phyloP scores from a whole-genome alignment of 768 basidiomycete genomes.

The Mycena crocata region DNA sequence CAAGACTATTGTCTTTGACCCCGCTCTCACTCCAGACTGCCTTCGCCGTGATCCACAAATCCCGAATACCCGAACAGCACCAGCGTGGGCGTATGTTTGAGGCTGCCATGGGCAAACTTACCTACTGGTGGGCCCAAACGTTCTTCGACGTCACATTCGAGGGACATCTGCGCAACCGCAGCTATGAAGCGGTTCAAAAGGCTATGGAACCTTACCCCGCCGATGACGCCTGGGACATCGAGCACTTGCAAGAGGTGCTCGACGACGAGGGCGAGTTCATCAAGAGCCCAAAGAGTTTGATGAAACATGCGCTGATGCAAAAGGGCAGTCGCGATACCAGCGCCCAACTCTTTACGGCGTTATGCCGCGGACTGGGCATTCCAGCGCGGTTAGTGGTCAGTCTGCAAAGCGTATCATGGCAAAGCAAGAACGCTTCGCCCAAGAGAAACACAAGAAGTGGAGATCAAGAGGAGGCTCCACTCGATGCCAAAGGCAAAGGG shows the following conservation, averaged over 20 bases:
- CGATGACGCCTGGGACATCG: constrained; percentile 49
- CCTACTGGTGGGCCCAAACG: constrained; percentile 84
- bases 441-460: constrained; percentile 50
- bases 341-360: constrained; percentile 90
- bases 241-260: constrained; percentile 55
- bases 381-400: constrained; percentile 91
- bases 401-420: constrained; percentile 93
- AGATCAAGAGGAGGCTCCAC: constrained; percentile 51
- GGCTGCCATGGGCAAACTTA: constrained; percentile 76
- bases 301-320: constrained; percentile 90
- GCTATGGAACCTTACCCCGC: constrained; percentile 33
- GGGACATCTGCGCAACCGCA: constrained; percentile 79
- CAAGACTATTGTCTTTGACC: constrained; percentile 87
- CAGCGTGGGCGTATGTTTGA: constrained; percentile 92
- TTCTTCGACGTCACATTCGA: constrained; percentile 74
- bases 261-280: constrained; percentile 73
- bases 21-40: constrained; percentile 85
- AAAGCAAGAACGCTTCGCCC: constrained; percentile 70
- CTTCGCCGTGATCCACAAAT: constrained; percentile 85
- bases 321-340: constrained; percentile 87
- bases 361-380: constrained; percentile 87
- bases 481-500: constrained; percentile 51
- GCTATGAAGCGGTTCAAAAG: constrained; percentile 79
- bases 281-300: constrained; percentile 84
- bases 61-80: constrained; percentile 81